Percentiles rank a stretch among this genome's conserved stretches.
These are phyloP conservation scores for Hermanozyma aechmeae DNA, from an alignment of 805 yeast genomes.

Conservation along the genomic window DNA sequence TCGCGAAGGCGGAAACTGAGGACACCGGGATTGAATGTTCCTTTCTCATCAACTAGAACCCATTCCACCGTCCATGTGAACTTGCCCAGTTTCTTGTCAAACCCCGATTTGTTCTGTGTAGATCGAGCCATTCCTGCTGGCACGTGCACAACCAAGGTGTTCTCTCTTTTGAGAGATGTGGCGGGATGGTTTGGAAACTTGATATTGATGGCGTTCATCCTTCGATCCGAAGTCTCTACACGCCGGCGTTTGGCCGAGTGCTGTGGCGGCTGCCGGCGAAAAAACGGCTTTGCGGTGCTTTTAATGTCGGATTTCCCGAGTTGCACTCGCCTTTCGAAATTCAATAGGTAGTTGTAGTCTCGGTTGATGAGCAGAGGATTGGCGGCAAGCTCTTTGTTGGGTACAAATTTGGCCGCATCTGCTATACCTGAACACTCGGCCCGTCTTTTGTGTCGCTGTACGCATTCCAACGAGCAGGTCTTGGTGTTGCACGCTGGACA, in stretches of 20 bases:
- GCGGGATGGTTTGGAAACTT: slow-evolving; percentile 19
- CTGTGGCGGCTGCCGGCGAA: slow-evolving; percentile 16
- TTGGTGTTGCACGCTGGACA: slow-evolving; percentile 69
- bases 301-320: slow-evolving; percentile 47
- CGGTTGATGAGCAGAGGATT: slow-evolving; percentile 52
- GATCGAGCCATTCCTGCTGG: slow-evolving; percentile 75
- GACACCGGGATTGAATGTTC: slow-evolving; percentile 19
- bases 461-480: slow-evolving; percentile 69
- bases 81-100: slow-evolving; percentile 51
- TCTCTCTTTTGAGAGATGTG: slow-evolving; percentile 40
- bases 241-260: slow-evolving; percentile 4
- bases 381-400: slow-evolving; percentile 33
- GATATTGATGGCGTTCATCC: slow-evolving; percentile 11
- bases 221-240: slow-evolving; percentile 9
- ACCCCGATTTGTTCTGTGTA: slow-evolving; percentile 53
- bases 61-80: slow-evolving; percentile 81
- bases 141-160: slow-evolving; percentile 51
- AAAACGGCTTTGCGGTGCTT: slow-evolving; percentile 30
- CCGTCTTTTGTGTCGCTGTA: slow-evolving; percentile 55
- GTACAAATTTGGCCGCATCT: slow-evolving; percentile 51
- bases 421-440: slow-evolving; percentile 58
- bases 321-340: slow-evolving; percentile 50
- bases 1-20: slow-evolving; percentile 38
- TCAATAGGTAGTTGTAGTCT: slow-evolving; percentile 69
- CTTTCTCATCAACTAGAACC: slow-evolving; percentile 32